Evolutionary conservation across 768 basidiomycete species (phyloP).

Genomic region (Pisolithus tinctorius): DNA sequence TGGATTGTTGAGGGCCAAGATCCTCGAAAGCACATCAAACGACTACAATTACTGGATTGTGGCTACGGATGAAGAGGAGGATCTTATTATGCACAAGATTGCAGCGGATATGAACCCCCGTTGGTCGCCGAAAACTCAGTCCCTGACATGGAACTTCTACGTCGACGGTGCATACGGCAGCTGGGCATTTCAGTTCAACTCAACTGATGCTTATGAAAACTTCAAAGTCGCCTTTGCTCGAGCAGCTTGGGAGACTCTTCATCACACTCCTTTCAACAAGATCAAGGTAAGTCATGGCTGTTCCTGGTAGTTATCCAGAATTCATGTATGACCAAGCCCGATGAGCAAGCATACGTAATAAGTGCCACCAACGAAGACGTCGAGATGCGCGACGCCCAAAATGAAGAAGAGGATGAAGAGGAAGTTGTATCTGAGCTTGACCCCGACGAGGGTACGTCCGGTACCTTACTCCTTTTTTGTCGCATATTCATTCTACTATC

Average conservation of each 20-base stretch:
- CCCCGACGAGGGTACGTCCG: conserved; percentile 47
- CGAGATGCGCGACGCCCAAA: conserved; percentile 75
- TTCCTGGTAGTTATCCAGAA: background rate
- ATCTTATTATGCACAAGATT: conserved; percentile 56
- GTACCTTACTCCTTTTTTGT: background rate
- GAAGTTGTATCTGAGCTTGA: conserved; percentile 66
- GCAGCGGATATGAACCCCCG: conserved; percentile 65
- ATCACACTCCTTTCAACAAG: conserved; percentile 71
- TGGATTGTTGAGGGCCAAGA: conserved; percentile 46
- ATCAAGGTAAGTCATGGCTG: conserved; percentile 49
- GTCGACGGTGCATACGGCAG: conserved; percentile 54
- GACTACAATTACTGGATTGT: conserved; percentile 55
- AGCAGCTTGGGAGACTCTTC: conserved; percentile 75
- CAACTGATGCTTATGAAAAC: conserved; percentile 45
- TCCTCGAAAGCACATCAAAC: conserved; percentile 39
- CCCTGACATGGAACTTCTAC: conserved; percentile 86
- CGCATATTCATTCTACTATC: conserved; percentile 1
- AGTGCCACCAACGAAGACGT: conserved; percentile 75
- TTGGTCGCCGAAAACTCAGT: conserved; percentile 52
- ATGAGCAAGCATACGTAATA: conserved; percentile 83
- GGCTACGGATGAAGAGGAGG: conserved; percentile 43
- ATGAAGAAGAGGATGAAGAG: conserved; percentile 76
- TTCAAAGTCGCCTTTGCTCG: conserved; percentile 62
- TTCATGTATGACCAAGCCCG: conserved; percentile 38
- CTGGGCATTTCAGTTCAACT: conserved; percentile 75